phyloP scores from a whole-genome alignment of 73 alveolate species.

The Effrenium voratum region DNA sequence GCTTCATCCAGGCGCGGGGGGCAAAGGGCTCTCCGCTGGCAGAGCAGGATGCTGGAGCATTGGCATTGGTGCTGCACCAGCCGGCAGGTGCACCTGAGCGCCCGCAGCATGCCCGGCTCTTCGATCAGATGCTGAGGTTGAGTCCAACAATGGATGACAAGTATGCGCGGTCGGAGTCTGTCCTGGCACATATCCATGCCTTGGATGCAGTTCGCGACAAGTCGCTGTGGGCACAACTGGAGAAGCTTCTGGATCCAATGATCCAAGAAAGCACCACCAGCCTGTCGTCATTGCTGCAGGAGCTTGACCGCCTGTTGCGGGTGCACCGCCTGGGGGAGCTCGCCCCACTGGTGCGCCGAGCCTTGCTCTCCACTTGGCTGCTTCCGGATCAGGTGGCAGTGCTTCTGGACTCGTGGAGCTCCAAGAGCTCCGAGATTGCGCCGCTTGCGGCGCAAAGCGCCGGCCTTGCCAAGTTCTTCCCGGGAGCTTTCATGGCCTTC shows the following conservation, averaged over 20 bases:
- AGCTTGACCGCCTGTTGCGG: constrained; percentile 85
- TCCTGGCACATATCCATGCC: constrained; percentile 42
- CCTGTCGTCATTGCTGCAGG: constrained; percentile 24
- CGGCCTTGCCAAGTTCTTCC: constrained; percentile 47
- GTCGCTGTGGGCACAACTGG: constrained; percentile 64
- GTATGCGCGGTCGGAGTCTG: constrained; percentile 58
- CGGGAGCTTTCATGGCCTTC: constrained; percentile 72
- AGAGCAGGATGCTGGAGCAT: constrained; percentile 32
- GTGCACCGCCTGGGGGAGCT: constrained; percentile 71
- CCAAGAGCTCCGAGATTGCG: neutral
- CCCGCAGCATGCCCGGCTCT: neutral
- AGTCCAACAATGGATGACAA: constrained; percentile 79
- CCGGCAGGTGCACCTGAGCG: no score
- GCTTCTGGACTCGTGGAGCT: constrained; percentile 40
- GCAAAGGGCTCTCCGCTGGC: constrained; percentile 64
- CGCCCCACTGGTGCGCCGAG: constrained; percentile 80
- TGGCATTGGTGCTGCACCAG: constrained; percentile 32
- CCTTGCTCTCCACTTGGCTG: constrained; percentile 78
- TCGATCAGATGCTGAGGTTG: constrained; percentile 34
- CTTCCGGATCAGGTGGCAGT: constrained; percentile 80
- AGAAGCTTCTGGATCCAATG: constrained; percentile 45
- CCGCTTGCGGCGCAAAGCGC: constrained; percentile 29
- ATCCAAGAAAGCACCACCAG: constrained; percentile 33
- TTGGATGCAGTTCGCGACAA: constrained; percentile 86
- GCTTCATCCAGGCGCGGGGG: constrained; percentile 19